These are phyloP conservation scores for Cutaneotrichosporon daszewskae DNA, from an alignment of 1,284 basidiomycete species.

Conservation along the genomic window DNA sequence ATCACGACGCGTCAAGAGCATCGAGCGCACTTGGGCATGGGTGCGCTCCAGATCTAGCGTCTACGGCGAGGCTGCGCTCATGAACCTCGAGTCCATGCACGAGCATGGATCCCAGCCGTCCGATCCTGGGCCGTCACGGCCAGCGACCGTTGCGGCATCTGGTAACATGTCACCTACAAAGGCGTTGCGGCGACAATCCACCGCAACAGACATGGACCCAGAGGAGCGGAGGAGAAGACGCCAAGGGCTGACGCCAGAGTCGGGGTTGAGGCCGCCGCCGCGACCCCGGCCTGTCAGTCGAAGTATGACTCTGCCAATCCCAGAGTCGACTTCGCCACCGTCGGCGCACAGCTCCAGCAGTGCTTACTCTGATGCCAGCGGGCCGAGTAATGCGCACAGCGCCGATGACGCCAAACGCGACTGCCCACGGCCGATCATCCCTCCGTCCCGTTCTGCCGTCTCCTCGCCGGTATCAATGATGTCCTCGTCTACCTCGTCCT, in stretches of 20 bases:
- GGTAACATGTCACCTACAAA: no score
- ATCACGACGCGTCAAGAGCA: slow-evolving; percentile 14
- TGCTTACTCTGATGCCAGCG: no score
- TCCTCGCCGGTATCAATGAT: slow-evolving; percentile 6
- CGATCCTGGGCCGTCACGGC: slow-evolving; percentile 4
- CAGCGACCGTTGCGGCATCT: slow-evolving; percentile 8
- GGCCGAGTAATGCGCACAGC: no score
- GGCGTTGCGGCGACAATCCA: no score
- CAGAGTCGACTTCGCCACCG: neutral
- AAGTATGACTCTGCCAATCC: neutral
- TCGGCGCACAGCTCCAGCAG: neutral
- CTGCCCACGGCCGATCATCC: neutral
- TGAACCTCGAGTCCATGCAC: slow-evolving; percentile 2
- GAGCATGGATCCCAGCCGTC: slow-evolving; percentile 5
- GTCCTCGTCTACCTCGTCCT: slow-evolving; percentile 2
- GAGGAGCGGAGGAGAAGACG: slow-evolving; percentile 13
- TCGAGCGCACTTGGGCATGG: slow-evolving; percentile 19
- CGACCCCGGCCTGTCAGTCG: slow-evolving; percentile 6
- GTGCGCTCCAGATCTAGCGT: slow-evolving; percentile 19
- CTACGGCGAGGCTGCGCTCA: slow-evolving; percentile 13
- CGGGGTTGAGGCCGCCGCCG: slow-evolving; percentile 15
- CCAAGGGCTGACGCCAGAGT: slow-evolving; percentile 14
- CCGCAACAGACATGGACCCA: slow-evolving; percentile 7
- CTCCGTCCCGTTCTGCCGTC: neutral
- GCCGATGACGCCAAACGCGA: no score